Evolutionary conservation across 768 basidiomycete genomes (phyloP), one percentile per base, ranked within the genome.

Genomic region (Hygrophorus russula): DNA sequence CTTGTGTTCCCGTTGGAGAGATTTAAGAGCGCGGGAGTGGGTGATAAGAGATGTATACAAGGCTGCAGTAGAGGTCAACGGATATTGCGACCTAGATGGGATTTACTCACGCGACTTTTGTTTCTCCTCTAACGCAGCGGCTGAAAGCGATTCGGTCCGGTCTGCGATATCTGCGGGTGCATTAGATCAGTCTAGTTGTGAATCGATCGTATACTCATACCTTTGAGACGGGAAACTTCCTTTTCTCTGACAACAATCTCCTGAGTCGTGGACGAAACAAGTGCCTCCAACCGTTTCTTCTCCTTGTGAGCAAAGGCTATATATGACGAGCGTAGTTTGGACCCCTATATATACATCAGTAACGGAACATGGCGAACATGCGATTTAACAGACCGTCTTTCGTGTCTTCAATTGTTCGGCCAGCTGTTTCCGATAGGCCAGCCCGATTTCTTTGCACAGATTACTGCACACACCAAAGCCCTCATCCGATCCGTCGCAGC

Each of bases 401-500:
- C 76, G 74, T 31, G 87, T 63, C 63, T 90, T 92, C 28, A 68
- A 67, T 54, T 85, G 81, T n/a, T 75, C 85, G 32, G 82, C 84
- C 24, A 66, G 63, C 56, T 77, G 72, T 60, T 74, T 76, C 51
- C 79, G 67, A 60, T 86, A 76, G 27, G 54, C 75, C 46, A 76
- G 74, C 1, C 92, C 91, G 35, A 86, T 69, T 55, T 82, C 77
- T 37, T 70, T 69, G 58, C 96, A 99, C 2, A 63, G 64, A 59
- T 96, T 80, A 29, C 71, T 62, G 59, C 96, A 99, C 12, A 82
- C 68, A 13, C 90, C 90, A 8, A 74, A 61, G 18, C 68, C 72
- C 63, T 99, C 96, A 61, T 99, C 94, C 0, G 91, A 90, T 10
- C 94, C 94, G 52, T 99, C 94, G 55, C 94, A 99, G 54, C 94